These are phyloP conservation scores for Onygenales sp. DNA, from an alignment of 2,329 filamentous ascomycete species.

Conservation along the genomic window DNA sequence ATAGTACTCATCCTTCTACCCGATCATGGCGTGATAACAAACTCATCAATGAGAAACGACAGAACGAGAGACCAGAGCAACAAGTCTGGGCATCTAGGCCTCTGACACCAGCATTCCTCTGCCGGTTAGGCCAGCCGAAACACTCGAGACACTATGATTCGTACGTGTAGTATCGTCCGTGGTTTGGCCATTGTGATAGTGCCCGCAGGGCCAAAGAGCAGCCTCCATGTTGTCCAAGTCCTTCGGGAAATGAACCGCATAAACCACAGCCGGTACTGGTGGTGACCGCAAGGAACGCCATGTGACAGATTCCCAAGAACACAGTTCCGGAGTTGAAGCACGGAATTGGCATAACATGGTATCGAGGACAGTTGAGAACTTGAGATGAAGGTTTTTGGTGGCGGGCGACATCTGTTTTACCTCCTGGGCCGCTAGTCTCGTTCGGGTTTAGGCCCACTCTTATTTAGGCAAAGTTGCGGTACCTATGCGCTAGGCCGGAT, in stretches of 20 bases:
- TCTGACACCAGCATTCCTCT: no score
- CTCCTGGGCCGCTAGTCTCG: not conserved
- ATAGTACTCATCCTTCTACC: not conserved
- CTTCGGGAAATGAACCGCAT: not conserved
- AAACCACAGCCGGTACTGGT: no score
- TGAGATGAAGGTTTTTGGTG: no score
- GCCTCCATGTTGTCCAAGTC: not conserved
- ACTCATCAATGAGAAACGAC: not conserved
- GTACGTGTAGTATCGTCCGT: not conserved
- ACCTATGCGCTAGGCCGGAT: not conserved
- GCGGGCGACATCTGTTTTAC: no score
- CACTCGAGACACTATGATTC: not conserved
- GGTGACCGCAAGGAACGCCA: no score
- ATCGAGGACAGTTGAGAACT: no score
- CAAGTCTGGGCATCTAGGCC: not conserved
- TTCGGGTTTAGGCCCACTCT: not conserved
- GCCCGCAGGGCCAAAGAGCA: not conserved
- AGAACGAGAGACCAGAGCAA: not conserved
- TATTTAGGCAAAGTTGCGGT: not conserved
- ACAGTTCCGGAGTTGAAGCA: no score
- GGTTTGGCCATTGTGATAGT: not conserved
- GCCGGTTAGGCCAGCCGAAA: not conserved
- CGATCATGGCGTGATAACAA: not conserved
- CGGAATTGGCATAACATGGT: no score
- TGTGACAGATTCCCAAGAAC: no score